These are phyloP conservation scores for Tetrapyrgos nigripes DNA, from an alignment of 1,284 basidiomycete species.

Conservation along the genomic window DNA sequence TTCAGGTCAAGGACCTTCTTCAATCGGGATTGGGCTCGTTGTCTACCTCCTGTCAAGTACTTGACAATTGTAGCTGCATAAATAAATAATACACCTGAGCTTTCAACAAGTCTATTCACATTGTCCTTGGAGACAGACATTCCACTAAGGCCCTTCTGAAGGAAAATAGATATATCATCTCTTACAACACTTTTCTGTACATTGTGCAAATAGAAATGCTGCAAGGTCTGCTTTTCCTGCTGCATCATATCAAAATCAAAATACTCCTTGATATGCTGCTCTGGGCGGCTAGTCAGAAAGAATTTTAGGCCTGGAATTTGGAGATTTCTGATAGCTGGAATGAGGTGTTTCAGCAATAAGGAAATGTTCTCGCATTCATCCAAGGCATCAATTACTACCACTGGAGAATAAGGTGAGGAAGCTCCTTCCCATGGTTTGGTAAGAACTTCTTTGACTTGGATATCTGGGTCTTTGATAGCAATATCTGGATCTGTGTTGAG, in stretches of 20 bases:
- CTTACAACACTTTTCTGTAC: not conserved
- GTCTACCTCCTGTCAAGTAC: no score
- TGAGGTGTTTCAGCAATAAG: not conserved
- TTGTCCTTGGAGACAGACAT: not conserved
- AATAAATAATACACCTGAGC: not conserved
- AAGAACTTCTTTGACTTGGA: not conserved
- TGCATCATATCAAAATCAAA: not conserved
- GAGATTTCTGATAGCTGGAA: not conserved
- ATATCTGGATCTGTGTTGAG: not conserved
- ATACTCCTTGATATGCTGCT: not conserved
- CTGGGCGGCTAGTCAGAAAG: not conserved
- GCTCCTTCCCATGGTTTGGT: not conserved
- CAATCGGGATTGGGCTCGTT: not conserved
- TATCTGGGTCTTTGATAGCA: not conserved
- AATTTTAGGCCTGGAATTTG: not conserved
- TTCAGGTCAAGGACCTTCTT: not conserved
- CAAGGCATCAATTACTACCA: not conserved
- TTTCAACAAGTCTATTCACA: not conserved
- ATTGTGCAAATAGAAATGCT: not conserved
- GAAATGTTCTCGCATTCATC: not conserved
- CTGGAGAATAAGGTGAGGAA: not conserved
- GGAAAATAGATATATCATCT: not conserved
- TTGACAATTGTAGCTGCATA: slow-evolving; percentile 3
- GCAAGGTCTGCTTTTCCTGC: not conserved
- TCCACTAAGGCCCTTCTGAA: not conserved